Evolutionary conservation across 768 basidiomycete species (phyloP).

Genomic region (Lanmaoa pseudosensibilis): DNA sequence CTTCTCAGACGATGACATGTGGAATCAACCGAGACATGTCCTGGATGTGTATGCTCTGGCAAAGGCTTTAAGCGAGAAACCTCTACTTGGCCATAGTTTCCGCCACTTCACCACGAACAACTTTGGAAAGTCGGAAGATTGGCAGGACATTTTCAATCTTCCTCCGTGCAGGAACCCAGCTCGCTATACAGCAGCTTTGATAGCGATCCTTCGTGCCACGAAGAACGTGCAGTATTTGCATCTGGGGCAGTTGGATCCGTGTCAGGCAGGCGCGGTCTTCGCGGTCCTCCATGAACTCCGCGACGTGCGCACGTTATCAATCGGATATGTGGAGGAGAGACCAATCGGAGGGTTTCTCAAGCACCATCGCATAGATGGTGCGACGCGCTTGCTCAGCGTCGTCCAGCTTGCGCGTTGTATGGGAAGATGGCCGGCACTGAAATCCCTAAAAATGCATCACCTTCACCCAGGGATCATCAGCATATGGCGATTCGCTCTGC

Average conservation of each 20-base stretch:
- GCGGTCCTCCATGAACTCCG: slow-evolving; percentile 8
- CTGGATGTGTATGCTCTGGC: slow-evolving; percentile 20
- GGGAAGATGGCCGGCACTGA: slow-evolving; percentile 16
- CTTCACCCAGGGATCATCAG: slow-evolving; percentile 12
- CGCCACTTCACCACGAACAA: slow-evolving; percentile 22
- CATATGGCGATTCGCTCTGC: slow-evolving; percentile 15
- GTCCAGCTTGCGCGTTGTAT: slow-evolving; percentile 22
- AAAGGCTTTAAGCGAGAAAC: slow-evolving; percentile 17
- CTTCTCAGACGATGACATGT: slow-evolving; percentile 18
- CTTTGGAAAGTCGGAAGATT: slow-evolving; percentile 1
- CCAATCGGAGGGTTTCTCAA: not conserved
- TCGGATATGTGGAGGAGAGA: slow-evolving; percentile 6
- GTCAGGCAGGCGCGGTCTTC: slow-evolving; percentile 13
- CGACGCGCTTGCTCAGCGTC: slow-evolving; percentile 8
- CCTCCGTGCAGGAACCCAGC: not conserved
- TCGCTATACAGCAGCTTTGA: slow-evolving; percentile 18
- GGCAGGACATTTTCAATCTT: not conserved
- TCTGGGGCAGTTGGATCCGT: slow-evolving; percentile 11
- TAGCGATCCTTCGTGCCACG: slow-evolving; percentile 18
- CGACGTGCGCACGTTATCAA: slow-evolving; percentile 12
- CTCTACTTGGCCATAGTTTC: slow-evolving; percentile 11
- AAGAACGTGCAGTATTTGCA: slow-evolving; percentile 19
- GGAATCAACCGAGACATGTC: not conserved
- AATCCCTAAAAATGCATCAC: slow-evolving; percentile 14
- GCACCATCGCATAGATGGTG: not conserved